phyloP scores from a whole-genome alignment of 495 filamentous ascomycete genomes.

The Penicillium atrosanguineum region DNA sequence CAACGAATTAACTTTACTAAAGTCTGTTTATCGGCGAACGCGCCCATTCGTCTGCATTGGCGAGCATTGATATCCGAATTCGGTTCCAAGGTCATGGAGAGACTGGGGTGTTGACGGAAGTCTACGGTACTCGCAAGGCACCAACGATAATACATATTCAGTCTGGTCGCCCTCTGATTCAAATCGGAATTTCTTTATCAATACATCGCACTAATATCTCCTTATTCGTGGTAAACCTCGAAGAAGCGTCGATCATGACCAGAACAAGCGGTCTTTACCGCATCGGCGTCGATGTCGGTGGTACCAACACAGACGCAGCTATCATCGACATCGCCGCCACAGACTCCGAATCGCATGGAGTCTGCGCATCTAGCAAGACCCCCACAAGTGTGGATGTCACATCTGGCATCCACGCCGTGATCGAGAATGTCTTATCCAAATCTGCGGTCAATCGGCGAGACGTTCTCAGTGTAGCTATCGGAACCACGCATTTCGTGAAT shows the following conservation, averaged over 20 bases:
- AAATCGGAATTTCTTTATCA: too few relatives aligned
- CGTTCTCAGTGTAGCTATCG: conserved; percentile 57
- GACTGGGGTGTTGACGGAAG: too few relatives aligned
- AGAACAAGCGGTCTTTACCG: background rate
- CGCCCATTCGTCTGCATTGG: too few relatives aligned
- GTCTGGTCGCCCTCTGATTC: too few relatives aligned
- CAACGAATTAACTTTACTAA: too few relatives aligned
- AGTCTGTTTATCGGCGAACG: too few relatives aligned
- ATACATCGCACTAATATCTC: too few relatives aligned
- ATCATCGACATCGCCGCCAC: background rate
- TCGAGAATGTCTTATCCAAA: conserved; percentile 44
- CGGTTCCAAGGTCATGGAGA: too few relatives aligned
- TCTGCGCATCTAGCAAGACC: conserved; percentile 28
- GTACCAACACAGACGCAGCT: background rate
- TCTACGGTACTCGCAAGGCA: too few relatives aligned
- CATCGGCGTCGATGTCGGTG: background rate
- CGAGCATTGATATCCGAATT: too few relatives aligned
- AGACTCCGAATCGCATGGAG: background rate
- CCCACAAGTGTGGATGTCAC: conserved; percentile 58
- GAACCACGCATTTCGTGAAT: conserved; percentile 65
- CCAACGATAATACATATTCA: too few relatives aligned
- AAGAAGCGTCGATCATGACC: background rate
- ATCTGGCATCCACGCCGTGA: conserved; percentile 49
- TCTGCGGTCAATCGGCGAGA: conserved; percentile 33
- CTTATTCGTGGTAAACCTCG: too few relatives aligned